Evolutionary conservation across 2,329 filamentous ascomycete genomes (phyloP).

Genomic region (Curvularia lunata): DNA sequence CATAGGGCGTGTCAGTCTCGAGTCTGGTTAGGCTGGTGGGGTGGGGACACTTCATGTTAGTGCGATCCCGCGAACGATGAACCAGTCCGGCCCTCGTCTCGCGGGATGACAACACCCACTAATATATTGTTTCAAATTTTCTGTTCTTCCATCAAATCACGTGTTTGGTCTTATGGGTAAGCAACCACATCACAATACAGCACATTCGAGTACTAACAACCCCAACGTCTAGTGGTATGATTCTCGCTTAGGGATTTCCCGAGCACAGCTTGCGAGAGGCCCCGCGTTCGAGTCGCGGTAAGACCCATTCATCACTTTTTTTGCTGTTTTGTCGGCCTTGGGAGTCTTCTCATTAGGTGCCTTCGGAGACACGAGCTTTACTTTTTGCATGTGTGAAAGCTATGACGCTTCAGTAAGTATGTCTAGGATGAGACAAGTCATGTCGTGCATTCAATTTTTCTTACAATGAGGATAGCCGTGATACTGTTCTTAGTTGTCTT

Average conservation of each 20-base stretch:
- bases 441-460: too few relatives aligned
- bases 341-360: not conserved
- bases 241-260: slow-evolving; percentile 68
- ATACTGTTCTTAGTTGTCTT: too few relatives aligned
- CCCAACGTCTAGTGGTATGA: slow-evolving; percentile 66
- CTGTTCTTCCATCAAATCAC: not conserved
- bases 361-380: not conserved
- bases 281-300: slow-evolving; percentile 37
- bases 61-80: not conserved
- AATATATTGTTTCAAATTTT: not conserved
- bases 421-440: not conserved
- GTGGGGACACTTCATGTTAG: not conserved
- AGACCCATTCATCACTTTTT: slow-evolving; percentile 10
- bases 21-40: not conserved
- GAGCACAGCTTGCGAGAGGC: slow-evolving; percentile 40
- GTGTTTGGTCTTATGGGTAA: slow-evolving; percentile 3
- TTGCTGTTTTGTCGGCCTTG: not conserved
- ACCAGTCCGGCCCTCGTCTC: not conserved
- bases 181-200: not conserved
- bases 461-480: too few relatives aligned
- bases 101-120: accelerated
- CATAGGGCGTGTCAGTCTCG: not conserved
- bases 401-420: not conserved
- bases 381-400: not conserved
- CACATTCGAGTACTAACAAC: not conserved